A percentile compares a stretch with the other conserved stretches of the same genome.
Evolutionary conservation across 169 alveolate genomes (phyloP).

Genomic region (Cyclospora cayetanensis): DNA sequence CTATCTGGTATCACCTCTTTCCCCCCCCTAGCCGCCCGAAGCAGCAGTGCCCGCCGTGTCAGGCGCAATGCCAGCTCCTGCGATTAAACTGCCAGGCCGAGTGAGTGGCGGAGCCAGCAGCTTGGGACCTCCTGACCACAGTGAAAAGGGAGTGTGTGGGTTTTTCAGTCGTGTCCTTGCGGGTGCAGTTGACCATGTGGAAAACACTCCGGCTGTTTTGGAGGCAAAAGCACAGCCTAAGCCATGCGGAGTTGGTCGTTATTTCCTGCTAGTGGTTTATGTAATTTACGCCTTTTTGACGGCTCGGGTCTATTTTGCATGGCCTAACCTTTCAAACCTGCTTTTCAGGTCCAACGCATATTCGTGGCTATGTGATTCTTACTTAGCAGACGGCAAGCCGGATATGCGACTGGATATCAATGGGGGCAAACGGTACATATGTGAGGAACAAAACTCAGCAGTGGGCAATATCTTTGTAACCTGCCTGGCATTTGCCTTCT

Average conservation of each 20-base stretch:
- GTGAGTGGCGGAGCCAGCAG: constrained; percentile 2
- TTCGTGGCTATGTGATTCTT: constrained; percentile 50
- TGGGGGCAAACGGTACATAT: constrained; percentile 72
- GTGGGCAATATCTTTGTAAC: constrained; percentile 69
- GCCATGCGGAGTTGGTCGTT: constrained; percentile 71
- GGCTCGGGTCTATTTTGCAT: constrained; percentile 73
- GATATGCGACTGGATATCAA: constrained; percentile 49
- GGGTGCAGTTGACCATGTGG: constrained; percentile 56
- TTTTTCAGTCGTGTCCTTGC: not conserved
- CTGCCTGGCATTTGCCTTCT: constrained; percentile 66
- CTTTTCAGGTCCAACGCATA: constrained; percentile 68
- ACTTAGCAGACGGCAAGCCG: constrained; percentile 44
- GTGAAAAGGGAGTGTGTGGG: not conserved
- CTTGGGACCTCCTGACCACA: not conserved
- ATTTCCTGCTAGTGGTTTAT: constrained; percentile 43
- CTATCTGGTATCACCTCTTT: constrained; percentile 1
- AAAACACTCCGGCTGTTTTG: constrained; percentile 62
- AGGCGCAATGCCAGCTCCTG: constrained; percentile 60
- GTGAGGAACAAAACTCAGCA: constrained; percentile 72
- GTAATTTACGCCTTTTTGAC: constrained; percentile 67
- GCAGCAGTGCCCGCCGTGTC: constrained; percentile 11
- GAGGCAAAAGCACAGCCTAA: constrained; percentile 66
- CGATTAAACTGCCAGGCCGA: constrained; percentile 59
- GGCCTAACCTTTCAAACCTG: constrained; percentile 72
- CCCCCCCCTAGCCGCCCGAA: constrained; percentile 8